phyloP scores from a whole-genome alignment of 192 early-diverging fungal genomes.

The Backusella psychrophila region DNA sequence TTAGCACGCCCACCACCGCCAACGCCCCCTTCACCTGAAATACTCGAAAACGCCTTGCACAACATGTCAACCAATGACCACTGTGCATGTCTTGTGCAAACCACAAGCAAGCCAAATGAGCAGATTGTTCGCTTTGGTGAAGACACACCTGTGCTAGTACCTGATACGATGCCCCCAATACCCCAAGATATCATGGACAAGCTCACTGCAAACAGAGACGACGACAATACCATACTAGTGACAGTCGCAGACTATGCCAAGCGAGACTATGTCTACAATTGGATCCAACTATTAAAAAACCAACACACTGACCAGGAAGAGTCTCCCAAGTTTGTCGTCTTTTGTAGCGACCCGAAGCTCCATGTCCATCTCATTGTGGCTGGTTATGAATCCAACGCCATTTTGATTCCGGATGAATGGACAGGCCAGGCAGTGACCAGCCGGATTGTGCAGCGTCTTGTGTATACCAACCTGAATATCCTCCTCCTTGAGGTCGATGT shows the following conservation, averaged over 20 bases:
- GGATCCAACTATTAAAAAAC: slow-evolving; percentile 28
- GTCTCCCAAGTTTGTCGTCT: slow-evolving; percentile 18
- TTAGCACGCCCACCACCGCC: background rate
- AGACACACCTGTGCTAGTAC: slow-evolving; percentile 1
- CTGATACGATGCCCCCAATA: slow-evolving; percentile 2
- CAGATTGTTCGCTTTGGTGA: background rate
- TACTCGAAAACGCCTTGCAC: background rate
- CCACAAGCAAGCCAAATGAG: background rate
- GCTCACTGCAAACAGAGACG: slow-evolving; percentile 3
- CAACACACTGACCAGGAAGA: background rate
- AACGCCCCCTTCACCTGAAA: background rate
- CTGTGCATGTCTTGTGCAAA: background rate
- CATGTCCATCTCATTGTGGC: slow-evolving; percentile 18
- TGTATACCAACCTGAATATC: slow-evolving; percentile 17
- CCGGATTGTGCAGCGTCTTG: slow-evolving; percentile 25
- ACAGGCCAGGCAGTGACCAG: slow-evolving; percentile 13
- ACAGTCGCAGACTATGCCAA: slow-evolving; percentile 27
- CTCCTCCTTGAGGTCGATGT: slow-evolving; percentile 32
- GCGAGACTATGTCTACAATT: slow-evolving; percentile 32
- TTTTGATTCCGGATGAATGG: slow-evolving; percentile 28
- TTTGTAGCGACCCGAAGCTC: slow-evolving; percentile 30
- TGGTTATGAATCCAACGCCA: slow-evolving; percentile 22
- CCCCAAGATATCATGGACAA: slow-evolving; percentile 4
- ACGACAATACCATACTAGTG: slow-evolving; percentile 7
- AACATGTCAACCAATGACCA: background rate